phyloP scores from a whole-genome alignment of 2,329 filamentous ascomycete genomes.

The Teratosphaeria destructans region DNA sequence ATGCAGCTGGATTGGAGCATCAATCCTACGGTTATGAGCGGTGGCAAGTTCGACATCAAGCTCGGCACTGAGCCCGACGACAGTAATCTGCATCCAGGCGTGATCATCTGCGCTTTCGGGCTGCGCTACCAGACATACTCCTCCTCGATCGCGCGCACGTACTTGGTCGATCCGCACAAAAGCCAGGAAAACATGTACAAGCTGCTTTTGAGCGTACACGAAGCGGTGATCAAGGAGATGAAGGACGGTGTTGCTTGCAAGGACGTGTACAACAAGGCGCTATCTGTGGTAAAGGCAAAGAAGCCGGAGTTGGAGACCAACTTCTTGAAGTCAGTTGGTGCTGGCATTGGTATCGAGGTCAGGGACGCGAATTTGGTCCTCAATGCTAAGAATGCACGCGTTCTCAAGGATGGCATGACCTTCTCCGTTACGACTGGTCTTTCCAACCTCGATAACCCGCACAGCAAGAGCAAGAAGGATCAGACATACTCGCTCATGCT shows the following conservation, averaged over 20 bases:
- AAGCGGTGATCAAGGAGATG: conserved; percentile 80
- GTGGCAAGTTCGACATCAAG: conserved; percentile 86
- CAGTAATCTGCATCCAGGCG: conserved; percentile 73
- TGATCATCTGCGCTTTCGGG: conserved; percentile 86
- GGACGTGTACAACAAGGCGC: conserved; percentile 83
- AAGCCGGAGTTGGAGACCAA: conserved; percentile 93
- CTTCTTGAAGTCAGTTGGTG: conserved; percentile 85
- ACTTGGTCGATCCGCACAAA: conserved; percentile 94
- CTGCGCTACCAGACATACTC: conserved; percentile 94
- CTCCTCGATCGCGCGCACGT: conserved; percentile 84
- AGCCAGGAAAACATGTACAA: conserved; percentile 92
- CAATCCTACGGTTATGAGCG: conserved; percentile 83
- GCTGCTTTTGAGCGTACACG: conserved; percentile 72
- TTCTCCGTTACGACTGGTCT: conserved; percentile 84
- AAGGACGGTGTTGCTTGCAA: conserved; percentile 77
- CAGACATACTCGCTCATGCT: conserved; percentile 82
- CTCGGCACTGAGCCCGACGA: conserved; percentile 70
- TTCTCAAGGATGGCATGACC: conserved; percentile 93
- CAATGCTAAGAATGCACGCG: conserved; percentile 74
- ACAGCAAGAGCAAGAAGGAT: conserved; percentile 72
- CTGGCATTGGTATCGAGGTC: conserved; percentile 85
- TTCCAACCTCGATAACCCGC: conserved; percentile 76
- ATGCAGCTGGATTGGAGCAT: conserved; percentile 89
- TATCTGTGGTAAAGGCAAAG: conserved; percentile 71
- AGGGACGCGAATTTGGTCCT: conserved; percentile 73